These are phyloP conservation scores for Globisporangium polare DNA, from an alignment of 352 stramenopile genomes.

Conservation along the genomic window DNA sequence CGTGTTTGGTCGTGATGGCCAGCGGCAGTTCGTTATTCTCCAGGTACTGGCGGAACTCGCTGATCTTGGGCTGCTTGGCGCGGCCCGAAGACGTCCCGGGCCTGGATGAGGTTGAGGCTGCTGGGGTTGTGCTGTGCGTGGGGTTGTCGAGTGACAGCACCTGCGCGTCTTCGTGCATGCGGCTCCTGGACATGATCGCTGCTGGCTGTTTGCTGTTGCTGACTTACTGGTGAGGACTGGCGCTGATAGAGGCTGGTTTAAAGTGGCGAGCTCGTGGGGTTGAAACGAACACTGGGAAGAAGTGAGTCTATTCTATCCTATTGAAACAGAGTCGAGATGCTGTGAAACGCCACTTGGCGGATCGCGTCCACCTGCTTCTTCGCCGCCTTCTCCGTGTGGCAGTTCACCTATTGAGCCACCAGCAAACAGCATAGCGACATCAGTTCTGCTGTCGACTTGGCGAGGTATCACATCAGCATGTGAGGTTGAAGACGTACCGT, in stretches of 20 bases:
- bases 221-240: not conserved
- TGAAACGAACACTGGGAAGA: not conserved
- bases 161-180: constrained; percentile 20
- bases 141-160: constrained; percentile 47
- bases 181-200: constrained; percentile 13
- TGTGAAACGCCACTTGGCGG: constrained; percentile 59
- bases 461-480: too few species aligned
- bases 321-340: constrained; percentile 49
- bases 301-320: constrained; percentile 4
- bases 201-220: too few species aligned
- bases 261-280: not conserved
- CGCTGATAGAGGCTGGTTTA: not conserved
- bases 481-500: too few species aligned
- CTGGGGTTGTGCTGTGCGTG: not conserved
- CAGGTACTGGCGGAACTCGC: constrained; percentile 70
- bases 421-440: not conserved
- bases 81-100: constrained; percentile 18
- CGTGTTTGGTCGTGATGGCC: constrained; percentile 39
- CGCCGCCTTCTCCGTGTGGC: constrained; percentile 48
- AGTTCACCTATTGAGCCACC: constrained; percentile 53
- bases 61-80: constrained; percentile 50
- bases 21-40: constrained; percentile 67
- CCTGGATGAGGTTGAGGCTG: not conserved
- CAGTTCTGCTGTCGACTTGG: not conserved
- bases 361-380: constrained; percentile 71